Evolutionary conservation across 495 filamentous ascomycete genomes (phyloP), one percentile per base, ranked within the genome.

Genomic region (Talaromyces ruber): DNA sequence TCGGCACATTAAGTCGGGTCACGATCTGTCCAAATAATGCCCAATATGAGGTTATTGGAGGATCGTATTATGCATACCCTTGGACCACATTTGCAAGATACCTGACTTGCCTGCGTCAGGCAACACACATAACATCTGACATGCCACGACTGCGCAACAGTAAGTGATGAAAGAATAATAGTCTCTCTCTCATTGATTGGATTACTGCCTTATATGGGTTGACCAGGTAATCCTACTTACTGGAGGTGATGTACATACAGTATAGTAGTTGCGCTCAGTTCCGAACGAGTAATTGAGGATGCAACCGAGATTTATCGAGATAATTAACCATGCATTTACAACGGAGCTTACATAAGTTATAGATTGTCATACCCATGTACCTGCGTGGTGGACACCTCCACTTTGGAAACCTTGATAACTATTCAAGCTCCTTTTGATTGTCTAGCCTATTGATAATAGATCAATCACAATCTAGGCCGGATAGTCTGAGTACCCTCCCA

Each of bases 401-500:
- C 0, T 14, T 14, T 37, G 11, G 32, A 12, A 37, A 32, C 2
- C 7, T 18, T 3, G 16, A 24, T 56, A n/a, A 51, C 47, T 12
- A 24, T 3, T 51, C 14, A 21, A 24, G 14, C 9, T 24, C 18
- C 18, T 9, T 51, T 7, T 51, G 22, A 51, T 3, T 51, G 22
- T 3, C 5, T 24, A 24, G 14, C 21, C 2, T 21, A 3, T 25
- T 8, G 9, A 21, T 22, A n/a, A 22, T 25, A 57, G 11, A 8
- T 28, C n/a, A 60, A 22, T 9, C 25, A 60, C 59, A 60, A 32
- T 18, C 60, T 57, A 16, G 74, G 70, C 62, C 72, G 68, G 60
- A 97, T 89, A 50, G 86, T 85, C 82, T 94, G 89, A 25, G 90
- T 91, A 8, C 91, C 94, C 74, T 96, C 92, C 80, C 92, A 96